Percentiles rank a stretch among this genome's conserved stretches.
Conservation (phyloP, 1,139 yeast species). For the Nadsonia starkeyi-henricii region DNA sequence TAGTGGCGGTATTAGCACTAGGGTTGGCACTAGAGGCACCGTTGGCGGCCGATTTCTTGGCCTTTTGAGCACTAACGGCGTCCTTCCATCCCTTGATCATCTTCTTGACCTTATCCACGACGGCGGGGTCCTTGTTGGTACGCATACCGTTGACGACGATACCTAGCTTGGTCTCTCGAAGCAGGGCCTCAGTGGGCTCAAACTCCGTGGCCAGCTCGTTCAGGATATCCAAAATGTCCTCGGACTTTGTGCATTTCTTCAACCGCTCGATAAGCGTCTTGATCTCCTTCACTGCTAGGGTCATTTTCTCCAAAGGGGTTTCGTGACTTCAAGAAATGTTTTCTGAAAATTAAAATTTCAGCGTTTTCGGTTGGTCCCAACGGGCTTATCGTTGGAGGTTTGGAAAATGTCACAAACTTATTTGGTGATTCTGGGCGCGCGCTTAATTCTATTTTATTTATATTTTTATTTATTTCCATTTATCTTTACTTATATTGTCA, state of each 20-base stretch:
- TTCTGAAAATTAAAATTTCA: too few relatives aligned
- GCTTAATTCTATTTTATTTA: neutral
- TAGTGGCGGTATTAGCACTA: constrained; percentile 2
- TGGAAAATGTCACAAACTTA: too few relatives aligned
- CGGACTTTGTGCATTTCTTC: constrained; percentile 61
- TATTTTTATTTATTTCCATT: neutral
- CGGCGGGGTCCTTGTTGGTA: constrained; percentile 49
- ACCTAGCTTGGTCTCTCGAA: constrained; percentile 94
- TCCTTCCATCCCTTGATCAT: constrained; percentile 87
- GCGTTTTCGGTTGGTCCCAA: too few relatives aligned
- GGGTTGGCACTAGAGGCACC: too few relatives aligned
- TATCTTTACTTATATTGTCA: neutral
- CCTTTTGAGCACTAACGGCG: constrained; percentile 65
- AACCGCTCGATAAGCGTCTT: constrained; percentile 53
- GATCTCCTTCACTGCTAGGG: constrained; percentile 41
- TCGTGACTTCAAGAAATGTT: too few relatives aligned
- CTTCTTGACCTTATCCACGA: constrained; percentile 58
- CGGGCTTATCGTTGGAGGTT: too few relatives aligned
- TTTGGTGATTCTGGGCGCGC: too few relatives aligned
- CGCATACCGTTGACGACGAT: constrained; percentile 87
- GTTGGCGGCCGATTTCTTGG: constrained; percentile 10
- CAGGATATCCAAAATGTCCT: constrained; percentile 52
- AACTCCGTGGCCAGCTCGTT: constrained; percentile 57
- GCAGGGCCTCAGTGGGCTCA: constrained; percentile 67
- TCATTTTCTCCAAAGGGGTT: too few relatives aligned